phyloP scores from a whole-genome alignment of 75 land plant species.

The Pseudotsuga menziesii region DNA sequence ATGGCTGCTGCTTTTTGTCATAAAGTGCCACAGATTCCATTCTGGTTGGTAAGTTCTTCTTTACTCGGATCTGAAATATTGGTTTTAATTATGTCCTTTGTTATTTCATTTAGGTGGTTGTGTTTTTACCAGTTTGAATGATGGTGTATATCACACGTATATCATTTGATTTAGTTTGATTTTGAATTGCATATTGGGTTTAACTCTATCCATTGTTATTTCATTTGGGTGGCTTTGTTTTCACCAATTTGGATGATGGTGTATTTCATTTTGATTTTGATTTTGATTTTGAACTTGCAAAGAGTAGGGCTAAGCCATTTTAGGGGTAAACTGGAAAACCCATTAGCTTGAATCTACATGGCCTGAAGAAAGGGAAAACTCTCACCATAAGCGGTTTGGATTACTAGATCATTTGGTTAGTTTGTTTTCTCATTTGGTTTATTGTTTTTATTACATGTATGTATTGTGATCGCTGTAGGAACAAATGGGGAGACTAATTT shows the following conservation, averaged over 20 bases:
- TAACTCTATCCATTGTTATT: background rate
- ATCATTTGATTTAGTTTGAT: background rate
- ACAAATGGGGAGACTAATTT: constrained; percentile 56
- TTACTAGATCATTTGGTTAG: background rate
- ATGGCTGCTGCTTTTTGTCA: constrained; percentile 18
- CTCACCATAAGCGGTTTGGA: background rate
- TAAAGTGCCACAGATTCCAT: constrained; percentile 12
- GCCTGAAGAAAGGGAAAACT: background rate
- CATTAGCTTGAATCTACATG: background rate
- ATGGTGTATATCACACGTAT: no score
- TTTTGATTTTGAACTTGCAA: background rate
- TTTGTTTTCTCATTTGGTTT: background rate
- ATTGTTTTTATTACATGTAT: constrained; percentile 22
- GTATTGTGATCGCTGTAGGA: constrained; percentile 31
- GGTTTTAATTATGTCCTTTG: background rate
- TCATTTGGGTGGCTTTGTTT: background rate
- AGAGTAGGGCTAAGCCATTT: no score
- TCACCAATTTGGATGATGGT: background rate
- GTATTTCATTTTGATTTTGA: background rate
- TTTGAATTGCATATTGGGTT: background rate
- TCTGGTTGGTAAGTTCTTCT: constrained; percentile 25
- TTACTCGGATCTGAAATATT: background rate
- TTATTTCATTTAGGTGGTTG: background rate
- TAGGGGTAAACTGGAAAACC: no score
- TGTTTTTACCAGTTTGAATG: background rate